These are phyloP conservation scores for Dichotomocladium elegans DNA, from an alignment of 371 early-diverging fungal genomes.

Conservation along the genomic window DNA sequence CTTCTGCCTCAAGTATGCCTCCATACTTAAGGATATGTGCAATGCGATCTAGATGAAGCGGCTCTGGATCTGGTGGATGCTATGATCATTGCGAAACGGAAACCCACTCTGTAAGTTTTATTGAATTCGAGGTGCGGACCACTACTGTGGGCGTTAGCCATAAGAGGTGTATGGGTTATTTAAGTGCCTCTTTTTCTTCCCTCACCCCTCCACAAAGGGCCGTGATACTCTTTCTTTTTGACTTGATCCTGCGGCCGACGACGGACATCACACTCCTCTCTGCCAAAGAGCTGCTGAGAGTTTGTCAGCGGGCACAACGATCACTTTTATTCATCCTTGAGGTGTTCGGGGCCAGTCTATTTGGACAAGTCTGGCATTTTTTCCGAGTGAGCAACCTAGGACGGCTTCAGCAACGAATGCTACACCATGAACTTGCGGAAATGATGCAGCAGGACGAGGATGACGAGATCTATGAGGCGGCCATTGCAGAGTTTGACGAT, in stretches of 20 bases:
- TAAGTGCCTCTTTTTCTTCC: no score
- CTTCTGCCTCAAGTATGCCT: no score
- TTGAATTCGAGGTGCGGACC: no score
- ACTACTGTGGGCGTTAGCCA: no score
- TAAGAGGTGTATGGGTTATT: no score
- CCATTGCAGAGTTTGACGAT: conserved; percentile 14
- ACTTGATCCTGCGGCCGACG: conserved; percentile 5
- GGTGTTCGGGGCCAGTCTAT: conserved; percentile 7
- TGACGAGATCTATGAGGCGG: conserved; percentile 7
- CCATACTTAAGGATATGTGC: no score
- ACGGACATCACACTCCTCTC: background rate
- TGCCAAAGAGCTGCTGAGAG: background rate
- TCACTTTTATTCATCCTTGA: conserved; percentile 10
- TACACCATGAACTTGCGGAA: background rate
- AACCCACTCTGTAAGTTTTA: conserved; percentile 12
- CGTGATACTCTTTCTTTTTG: background rate
- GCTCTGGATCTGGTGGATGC: conserved; percentile 13
- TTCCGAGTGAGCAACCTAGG: conserved; percentile 1
- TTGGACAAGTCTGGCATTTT: conserved; percentile 1
- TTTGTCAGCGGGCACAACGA: conserved; percentile 7
- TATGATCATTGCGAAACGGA: conserved; percentile 1
- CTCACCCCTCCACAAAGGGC: no score
- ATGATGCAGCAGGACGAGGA: conserved; percentile 6
- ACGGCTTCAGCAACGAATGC: conserved; percentile 1
- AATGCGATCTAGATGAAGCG: conserved; percentile 14